Evolutionary conservation across 2,329 filamentous ascomycete species (phyloP).

Genomic region (Claviceps pusilla): DNA sequence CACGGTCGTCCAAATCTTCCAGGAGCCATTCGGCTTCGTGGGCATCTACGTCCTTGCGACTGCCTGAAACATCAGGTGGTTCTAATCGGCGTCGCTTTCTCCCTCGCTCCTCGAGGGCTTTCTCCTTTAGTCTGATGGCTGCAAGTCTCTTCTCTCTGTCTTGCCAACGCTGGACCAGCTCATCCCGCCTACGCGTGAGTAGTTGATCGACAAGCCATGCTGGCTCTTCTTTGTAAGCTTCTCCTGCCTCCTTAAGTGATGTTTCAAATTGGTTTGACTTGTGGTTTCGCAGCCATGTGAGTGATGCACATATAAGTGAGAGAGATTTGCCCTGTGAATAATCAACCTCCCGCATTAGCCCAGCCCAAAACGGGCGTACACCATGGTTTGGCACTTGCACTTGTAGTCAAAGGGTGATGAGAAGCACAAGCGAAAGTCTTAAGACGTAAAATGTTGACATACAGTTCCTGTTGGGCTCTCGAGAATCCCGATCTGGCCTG

Average conservation of each 20-base stretch:
- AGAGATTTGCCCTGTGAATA: slow-evolving; percentile 62
- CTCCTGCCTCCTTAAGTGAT: slow-evolving; percentile 29
- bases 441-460: slow-evolving; percentile 9
- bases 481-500: slow-evolving; percentile 71
- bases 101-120: slow-evolving; percentile 36
- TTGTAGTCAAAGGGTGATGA: neutral
- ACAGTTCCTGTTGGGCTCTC: slow-evolving; percentile 82
- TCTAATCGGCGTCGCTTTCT: slow-evolving; percentile 33
- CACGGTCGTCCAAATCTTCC: slow-evolving; percentile 48
- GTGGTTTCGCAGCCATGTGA: slow-evolving; percentile 82
- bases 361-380: no score
- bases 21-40: slow-evolving; percentile 60
- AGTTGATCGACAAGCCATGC: slow-evolving; percentile 75
- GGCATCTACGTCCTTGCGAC: slow-evolving; percentile 17
- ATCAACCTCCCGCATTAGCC: neutral
- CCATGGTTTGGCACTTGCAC: neutral
- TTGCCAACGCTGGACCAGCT: slow-evolving; percentile 50
- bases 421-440: neutral
- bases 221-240: slow-evolving; percentile 50
- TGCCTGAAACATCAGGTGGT: slow-evolving; percentile 11
- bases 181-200: slow-evolving; percentile 49
- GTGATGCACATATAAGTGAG: slow-evolving; percentile 73
- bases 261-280: slow-evolving; percentile 47
- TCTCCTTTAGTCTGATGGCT: slow-evolving; percentile 47
- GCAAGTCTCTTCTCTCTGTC: slow-evolving; percentile 61